Base-by-base conservation (phyloP, 108 stramenopile genomes). In the Skeletonema potamos region DNA sequence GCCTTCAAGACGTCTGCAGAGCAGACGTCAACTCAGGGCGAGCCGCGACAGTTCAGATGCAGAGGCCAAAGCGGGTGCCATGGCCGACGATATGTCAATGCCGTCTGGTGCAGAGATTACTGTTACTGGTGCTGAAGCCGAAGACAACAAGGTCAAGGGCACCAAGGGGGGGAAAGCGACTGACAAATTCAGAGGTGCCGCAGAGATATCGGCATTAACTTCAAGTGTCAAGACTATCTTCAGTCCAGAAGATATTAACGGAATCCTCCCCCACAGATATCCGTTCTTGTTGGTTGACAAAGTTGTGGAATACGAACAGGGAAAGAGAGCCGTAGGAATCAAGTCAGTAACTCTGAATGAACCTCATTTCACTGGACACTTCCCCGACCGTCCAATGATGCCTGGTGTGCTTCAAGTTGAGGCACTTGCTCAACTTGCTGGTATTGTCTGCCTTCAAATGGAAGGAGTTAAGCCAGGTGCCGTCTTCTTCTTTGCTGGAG, bases 301-400 rank as follows among this genome's bases (percentile, higher is more conserved):
- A 57, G 95, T 99, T 46, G 78, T 99, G 12, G 92, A 97, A 64
- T 95, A 96, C 64, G 95, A 94, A 74, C 44, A 87, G 15, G 96
- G 96, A 37, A 96, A 98, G 84, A 69, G 88, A 34, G 96, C 95
- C 58, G 95, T 99, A 6, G 98, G 98, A 30, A 82, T 99, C 85
- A 99, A 99, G 79, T 85, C 81, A 26, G 95, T 99, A 18, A 96
- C 97, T 24, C 86, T 91, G 55, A 98, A 99, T 69, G 98, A 98
- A 82, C 97, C 97, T 15, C 97, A 98, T 68, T 99, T 99, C 88
- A 94, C 96, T 12, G 97, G 98, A 11, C 98, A 99, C 68, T 99
- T 99, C 82, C 98, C 98, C 28, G 93, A 94, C 44, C 80, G 95
- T 27, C 96, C 98, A 28, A 94, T 99, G 70, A 99, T 99, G 97